Evolutionary conservation across 208 protist genomes (phyloP), one percentile per base, ranked within the genome.

Genomic region (Wallacemonas sp.): DNA sequence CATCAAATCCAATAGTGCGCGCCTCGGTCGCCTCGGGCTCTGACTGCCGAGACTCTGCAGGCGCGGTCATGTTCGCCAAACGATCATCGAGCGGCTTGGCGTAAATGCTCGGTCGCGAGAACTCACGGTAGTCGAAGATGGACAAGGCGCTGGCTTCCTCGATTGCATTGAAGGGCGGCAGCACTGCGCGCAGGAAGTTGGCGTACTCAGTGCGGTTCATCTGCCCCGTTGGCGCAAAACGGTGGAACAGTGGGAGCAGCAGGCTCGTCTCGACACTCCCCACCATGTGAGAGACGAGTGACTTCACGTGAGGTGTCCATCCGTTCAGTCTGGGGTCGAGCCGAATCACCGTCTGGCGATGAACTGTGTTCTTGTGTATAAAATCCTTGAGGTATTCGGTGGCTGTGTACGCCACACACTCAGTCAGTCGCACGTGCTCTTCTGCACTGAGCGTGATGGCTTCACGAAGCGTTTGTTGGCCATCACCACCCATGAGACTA

Each of bases 401-500:
- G 11, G 85, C 80, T 2, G 87, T 84, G 72, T 84, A 94, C 24
- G 70, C 36, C 8, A 96, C 83, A 38, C 81, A 82, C 60, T 92
- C 78, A 1, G 66, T 68, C 38, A 96, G 56, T 19, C 70, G 56
- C 39, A 91, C 79, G 45, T 74, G 68, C 22, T 88, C 79, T 72
- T 96, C 90, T 3, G 82, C 82, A 55, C 80, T 84, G 24, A 85
- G 81, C n/a, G 66, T 46, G 59, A 96, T 78, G 12, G 86, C 83
- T 9, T 81, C 53, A 9, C 64, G 21, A 31, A 84, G 51, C n/a
- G 56, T 41, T 27, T 42, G 21, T 22, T 68, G 47, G 4, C 54
- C 2, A 22, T 68, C 41, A 2, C 19, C 42, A 3, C 66, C 56
- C 17, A 74, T 46, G 28, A 92, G 49, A 9, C 65, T 54, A 5